Evolutionary conservation across 768 basidiomycete species (phyloP), one percentile per base, ranked within the genome.

Genomic region (Tephrocybe sp.): DNA sequence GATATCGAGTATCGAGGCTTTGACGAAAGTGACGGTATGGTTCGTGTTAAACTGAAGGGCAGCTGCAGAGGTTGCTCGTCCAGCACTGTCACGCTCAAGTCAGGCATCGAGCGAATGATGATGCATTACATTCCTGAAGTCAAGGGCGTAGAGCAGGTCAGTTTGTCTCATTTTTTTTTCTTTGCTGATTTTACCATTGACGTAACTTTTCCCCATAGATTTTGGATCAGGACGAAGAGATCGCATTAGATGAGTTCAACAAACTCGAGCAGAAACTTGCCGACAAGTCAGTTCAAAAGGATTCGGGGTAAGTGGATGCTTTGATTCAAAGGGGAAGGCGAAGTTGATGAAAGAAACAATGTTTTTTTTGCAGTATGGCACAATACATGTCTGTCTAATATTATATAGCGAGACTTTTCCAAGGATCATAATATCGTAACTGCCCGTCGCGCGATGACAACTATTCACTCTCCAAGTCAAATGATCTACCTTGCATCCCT

Each of bases 101-200:
- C 82, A 54, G 97, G 97, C 8, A 98, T 99, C 47, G 97, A 99
- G 72, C 78, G 97, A 56, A 98, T 99, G 97, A 73, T 99, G 61
- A 94, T 92, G 92, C 96, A 98, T 70, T 98, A 98, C 63, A 92
- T 99, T 48, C 96, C 96, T 1, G 91, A 96, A 69, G 93, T 96
- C 34, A 89, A 92, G 67, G 88, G 84, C 20, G 89, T 95, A 7
- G 87, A 93, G 60, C 90, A 95, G 80, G 91, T 85, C 56, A 58
- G 77, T 62, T 20, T 41, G 13, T 13, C 4, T 11, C 20, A 13
- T 23, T 38, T 41, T 11, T 23, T 20, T 32, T n/a, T 17, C 39
- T 36, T 26, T 54, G 23, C 30, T 30, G 44, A 17, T 20, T 31
- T 16, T 13, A 33, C 2, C 36, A 13, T 55, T 60, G 13, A 58